Conservation (phyloP, 148 eudicot genomes). For the Hydrangea macrophylla region DNA sequence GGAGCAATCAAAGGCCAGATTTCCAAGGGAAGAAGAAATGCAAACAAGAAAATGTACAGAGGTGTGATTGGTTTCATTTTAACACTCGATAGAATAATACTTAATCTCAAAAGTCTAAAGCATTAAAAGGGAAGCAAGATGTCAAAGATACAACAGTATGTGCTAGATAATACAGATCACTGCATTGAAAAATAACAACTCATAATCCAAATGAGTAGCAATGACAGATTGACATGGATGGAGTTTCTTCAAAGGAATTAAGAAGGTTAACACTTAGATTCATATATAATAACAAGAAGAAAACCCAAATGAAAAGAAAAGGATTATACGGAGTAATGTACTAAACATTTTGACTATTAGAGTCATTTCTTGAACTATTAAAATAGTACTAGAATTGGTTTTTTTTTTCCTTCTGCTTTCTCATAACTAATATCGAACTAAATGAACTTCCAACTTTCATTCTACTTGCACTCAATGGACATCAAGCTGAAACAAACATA, state of each 20-base stretch:
- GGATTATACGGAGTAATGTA: neutral
- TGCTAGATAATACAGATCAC: too few relatives aligned
- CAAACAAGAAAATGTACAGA: neutral
- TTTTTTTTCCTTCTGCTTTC: too few relatives aligned
- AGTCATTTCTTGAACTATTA: neutral
- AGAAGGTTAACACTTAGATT: neutral
- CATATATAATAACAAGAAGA: neutral
- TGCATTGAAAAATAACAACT: too few relatives aligned
- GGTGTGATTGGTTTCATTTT: neutral
- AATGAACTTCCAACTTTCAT: neutral
- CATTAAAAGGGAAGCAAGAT: neutral
- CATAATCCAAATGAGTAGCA: neutral
- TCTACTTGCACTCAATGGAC: neutral
- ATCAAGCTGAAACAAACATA: neutral
- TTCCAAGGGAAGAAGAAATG: slow-evolving; percentile 1
- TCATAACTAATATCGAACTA: neutral
- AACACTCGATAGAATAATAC: neutral
- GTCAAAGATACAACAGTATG: too few relatives aligned
- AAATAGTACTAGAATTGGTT: neutral
- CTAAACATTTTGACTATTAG: neutral
- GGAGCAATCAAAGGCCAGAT: neutral
- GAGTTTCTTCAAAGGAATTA: neutral
- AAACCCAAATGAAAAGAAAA: neutral
- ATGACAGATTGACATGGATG: neutral
- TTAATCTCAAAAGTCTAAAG: neutral